Evolutionary conservation across 2,329 filamentous ascomycete species (phyloP).

Genomic region (Clonostachys rosea): DNA sequence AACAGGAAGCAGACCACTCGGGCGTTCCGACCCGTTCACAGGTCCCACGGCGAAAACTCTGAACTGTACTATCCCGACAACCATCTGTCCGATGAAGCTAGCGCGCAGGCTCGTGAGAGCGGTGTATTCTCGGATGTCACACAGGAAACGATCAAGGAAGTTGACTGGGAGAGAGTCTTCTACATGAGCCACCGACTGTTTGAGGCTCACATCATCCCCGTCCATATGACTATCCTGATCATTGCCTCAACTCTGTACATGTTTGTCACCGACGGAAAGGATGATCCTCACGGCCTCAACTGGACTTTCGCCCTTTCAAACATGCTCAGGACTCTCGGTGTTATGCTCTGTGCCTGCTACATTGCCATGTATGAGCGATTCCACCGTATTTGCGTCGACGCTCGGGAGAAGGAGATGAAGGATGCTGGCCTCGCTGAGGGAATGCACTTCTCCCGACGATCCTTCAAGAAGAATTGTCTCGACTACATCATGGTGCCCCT

Average conservation of each 20-base stretch:
- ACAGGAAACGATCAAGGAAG: conserved; percentile 42
- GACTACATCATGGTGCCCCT: conserved; percentile 64
- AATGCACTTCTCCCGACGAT: conserved; percentile 60
- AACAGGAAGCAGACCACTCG: conserved; percentile 51
- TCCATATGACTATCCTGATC: conserved; percentile 62
- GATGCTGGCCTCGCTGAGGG: conserved; percentile 58
- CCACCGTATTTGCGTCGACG: conserved; percentile 55
- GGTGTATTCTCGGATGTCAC: conserved; percentile 52
- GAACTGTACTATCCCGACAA: conserved; percentile 43
- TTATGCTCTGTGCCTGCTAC: conserved; percentile 58
- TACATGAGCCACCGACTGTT: conserved; percentile 64
- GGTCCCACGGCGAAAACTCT: conserved; percentile 33
- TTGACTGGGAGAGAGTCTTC: conserved; percentile 50
- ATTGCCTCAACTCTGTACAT: conserved; percentile 58
- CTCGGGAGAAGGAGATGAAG: conserved; percentile 62
- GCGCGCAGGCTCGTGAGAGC: conserved; percentile 35
- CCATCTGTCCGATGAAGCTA: conserved; percentile 28
- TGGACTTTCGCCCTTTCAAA: conserved; percentile 60
- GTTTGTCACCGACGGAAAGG: conserved; percentile 43
- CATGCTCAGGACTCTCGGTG: conserved; percentile 53
- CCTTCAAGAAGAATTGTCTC: conserved; percentile 47
- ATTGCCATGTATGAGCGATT: conserved; percentile 65
- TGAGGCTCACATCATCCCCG: conserved; percentile 68
- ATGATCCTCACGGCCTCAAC: conserved; percentile 46
- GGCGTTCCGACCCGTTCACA: conserved; percentile 52